Conservation (phyloP, 73 alveolate genomes). For the Stentor roeselii region DNA sequence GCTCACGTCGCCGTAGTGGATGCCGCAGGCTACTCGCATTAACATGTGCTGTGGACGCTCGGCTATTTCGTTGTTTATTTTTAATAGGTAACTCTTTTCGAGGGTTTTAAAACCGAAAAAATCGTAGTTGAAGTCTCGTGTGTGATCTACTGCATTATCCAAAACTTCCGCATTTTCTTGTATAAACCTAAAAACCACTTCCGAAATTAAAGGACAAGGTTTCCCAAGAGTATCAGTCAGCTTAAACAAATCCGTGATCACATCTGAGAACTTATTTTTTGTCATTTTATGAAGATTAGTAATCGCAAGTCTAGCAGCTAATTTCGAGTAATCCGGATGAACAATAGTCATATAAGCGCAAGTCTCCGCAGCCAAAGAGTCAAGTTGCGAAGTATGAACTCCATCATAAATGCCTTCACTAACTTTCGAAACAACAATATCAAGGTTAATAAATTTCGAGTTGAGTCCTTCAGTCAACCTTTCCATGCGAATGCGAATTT, state of each 20-base stretch:
- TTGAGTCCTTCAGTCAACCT: slow-evolving; percentile 36
- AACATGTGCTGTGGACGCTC: slow-evolving; percentile 88
- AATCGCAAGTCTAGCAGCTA: slow-evolving; percentile 93
- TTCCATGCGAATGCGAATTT: slow-evolving; percentile 36
- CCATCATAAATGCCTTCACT: slow-evolving; percentile 57
- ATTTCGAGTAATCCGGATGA: slow-evolving; percentile 85
- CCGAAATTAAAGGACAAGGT: slow-evolving; percentile 46
- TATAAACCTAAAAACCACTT: slow-evolving; percentile 57
- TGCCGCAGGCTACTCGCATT: slow-evolving; percentile 84
- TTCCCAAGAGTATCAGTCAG: slow-evolving; percentile 45
- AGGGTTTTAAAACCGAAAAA: slow-evolving; percentile 94
- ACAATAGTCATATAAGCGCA: no score
- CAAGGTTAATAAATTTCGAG: slow-evolving; percentile 43
- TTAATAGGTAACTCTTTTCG: slow-evolving; percentile 84
- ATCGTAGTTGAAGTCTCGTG: slow-evolving; percentile 84
- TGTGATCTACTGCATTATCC: slow-evolving; percentile 61
- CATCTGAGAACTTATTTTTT: slow-evolving; percentile 59
- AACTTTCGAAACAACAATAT: slow-evolving; percentile 44
- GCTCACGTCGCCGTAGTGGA: slow-evolving; percentile 68
- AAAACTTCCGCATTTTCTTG: slow-evolving; percentile 45
- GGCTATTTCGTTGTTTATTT: slow-evolving; percentile 57
- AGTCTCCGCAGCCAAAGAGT: slow-evolving; percentile 88
- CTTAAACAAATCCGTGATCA: slow-evolving; percentile 32
- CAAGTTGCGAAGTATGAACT: slow-evolving; percentile 79
- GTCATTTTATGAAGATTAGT: slow-evolving; percentile 88